These are phyloP conservation scores for Didymella arachidicola DNA, from an alignment of 2,329 filamentous ascomycete species.

Conservation along the genomic window DNA sequence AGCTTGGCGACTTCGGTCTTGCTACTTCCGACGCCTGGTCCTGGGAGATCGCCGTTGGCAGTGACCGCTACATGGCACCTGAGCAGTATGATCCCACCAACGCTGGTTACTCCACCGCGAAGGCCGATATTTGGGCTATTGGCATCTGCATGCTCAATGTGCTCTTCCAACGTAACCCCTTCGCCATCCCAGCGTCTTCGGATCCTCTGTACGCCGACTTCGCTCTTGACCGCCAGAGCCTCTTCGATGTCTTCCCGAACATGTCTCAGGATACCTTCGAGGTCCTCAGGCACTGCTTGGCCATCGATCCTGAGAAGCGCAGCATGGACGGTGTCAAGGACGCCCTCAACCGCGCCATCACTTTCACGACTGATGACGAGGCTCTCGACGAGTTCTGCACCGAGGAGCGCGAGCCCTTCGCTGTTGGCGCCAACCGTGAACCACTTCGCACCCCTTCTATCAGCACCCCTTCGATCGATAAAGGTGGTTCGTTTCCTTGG, in stretches of 20 bases:
- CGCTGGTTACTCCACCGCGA: conserved; percentile 87
- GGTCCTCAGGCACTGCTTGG: conserved; percentile 88
- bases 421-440: conserved; percentile 87
- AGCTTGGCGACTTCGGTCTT: conserved; percentile 95
- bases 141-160: conserved; percentile 97
- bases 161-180: conserved; percentile 95
- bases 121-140: conserved; percentile 96
- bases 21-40: conserved; percentile 91
- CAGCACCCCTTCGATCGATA: conserved; percentile 82
- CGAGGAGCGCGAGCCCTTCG: conserved; percentile 76
- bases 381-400: conserved; percentile 91
- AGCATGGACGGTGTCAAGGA: conserved; percentile 80
- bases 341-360: conserved; percentile 79
- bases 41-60: conserved; percentile 91
- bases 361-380: conserved; percentile 94
- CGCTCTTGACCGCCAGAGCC: conserved; percentile 87
- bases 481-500: conserved; percentile 88
- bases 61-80: conserved; percentile 98
- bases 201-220: conserved; percentile 95
- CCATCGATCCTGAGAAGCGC: conserved; percentile 87
- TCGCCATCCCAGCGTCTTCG: conserved; percentile 86
- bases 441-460: conserved; percentile 95
- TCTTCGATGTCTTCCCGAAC: conserved; percentile 97
- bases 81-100: conserved; percentile 94
- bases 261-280: conserved; percentile 99